Evolutionary conservation across 345 rosid genomes (phyloP), one percentile per base, ranked within the genome.

Genomic region (Salix purpurea): DNA sequence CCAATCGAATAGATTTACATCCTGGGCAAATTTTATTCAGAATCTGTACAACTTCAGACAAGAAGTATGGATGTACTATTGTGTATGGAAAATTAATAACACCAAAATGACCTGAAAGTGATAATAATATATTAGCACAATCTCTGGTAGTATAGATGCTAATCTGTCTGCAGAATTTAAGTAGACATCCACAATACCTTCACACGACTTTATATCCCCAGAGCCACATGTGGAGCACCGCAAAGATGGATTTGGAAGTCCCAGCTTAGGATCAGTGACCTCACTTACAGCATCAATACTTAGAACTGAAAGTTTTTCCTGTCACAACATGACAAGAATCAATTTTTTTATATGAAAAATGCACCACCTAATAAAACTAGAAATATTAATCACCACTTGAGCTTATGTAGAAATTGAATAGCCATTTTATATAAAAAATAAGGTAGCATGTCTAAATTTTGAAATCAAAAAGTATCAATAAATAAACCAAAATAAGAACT

Each of bases 1-100:
- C 76, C 76, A 75, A 58, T 75, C 91, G 82, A 39, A 90, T 67
- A 73, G 94, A 84, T 89, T 90, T 93, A 84, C 99, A 96, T 39
- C 89, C 90, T 10, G 99, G 98, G 72, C 99, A 96, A 75, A 89
- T 79, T 79, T 87, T 89, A 74, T 96, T 96, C 67, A 96, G 73
- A 72, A 96, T 65, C 26, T 86, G 76, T 7, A 83, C 88, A 76
- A 92, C 86, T 81, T 96, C 96, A 2, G 94, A 86, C 3, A 91
- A 72, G 74, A 76, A 93, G 72, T 90, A 90, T 0, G 99, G 99
- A 76, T 96, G 88, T 44, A 91, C 76, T 50, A 96, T 77, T 12
- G 90, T 54, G 65, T 70, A 76, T 40, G 75, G 83, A 64, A 96
- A 92, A 15, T 88, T 87, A 56, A 96, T 86, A 62, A 87, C 77